These are phyloP conservation scores for Endoconidiophora laricicola DNA, from an alignment of 2,329 filamentous ascomycete genomes.

Conservation along the genomic window DNA sequence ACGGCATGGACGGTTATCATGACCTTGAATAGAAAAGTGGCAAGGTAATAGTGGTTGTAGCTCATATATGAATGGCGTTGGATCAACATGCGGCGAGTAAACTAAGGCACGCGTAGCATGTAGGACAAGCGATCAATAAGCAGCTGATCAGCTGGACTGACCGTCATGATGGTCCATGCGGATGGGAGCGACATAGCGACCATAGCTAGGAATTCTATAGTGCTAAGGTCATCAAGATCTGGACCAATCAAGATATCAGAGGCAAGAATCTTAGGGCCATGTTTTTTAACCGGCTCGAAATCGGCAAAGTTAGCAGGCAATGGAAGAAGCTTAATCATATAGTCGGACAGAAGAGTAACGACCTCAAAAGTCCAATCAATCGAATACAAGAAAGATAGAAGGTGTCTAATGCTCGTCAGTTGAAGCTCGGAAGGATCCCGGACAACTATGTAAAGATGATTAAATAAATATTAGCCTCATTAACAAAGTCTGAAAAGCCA, in stretches of 20 bases:
- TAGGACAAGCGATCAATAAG: slow-evolving; percentile 4
- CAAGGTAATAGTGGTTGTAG: slow-evolving; percentile 4
- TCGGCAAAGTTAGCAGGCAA: slow-evolving; percentile 1
- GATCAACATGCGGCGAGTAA: slow-evolving; percentile 6
- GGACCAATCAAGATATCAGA: background rate
- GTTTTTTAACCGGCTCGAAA: slow-evolving; percentile 1
- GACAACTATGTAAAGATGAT: background rate
- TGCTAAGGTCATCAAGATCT: background rate
- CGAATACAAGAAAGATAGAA: background rate
- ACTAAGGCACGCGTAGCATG: slow-evolving; percentile 6
- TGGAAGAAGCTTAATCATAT: slow-evolving; percentile 3
- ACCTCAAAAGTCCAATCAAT: slow-evolving; percentile 3
- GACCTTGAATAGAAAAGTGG: slow-evolving; percentile 2
- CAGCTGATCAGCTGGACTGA: background rate
- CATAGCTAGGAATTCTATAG: slow-evolving; percentile 2
- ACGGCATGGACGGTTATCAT: no score
- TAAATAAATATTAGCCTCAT: background rate
- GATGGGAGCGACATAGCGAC: slow-evolving; percentile 6
- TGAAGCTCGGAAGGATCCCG: background rate
- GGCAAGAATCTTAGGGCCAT: background rate
- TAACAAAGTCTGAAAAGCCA: no score
- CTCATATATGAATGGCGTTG: background rate
- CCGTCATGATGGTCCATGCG: slow-evolving; percentile 3
- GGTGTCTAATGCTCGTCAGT: background rate
- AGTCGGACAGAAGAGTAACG: background rate